Conservation (phyloP, 768 basidiomycete species). For the Rhodotorula paludigena region DNA sequence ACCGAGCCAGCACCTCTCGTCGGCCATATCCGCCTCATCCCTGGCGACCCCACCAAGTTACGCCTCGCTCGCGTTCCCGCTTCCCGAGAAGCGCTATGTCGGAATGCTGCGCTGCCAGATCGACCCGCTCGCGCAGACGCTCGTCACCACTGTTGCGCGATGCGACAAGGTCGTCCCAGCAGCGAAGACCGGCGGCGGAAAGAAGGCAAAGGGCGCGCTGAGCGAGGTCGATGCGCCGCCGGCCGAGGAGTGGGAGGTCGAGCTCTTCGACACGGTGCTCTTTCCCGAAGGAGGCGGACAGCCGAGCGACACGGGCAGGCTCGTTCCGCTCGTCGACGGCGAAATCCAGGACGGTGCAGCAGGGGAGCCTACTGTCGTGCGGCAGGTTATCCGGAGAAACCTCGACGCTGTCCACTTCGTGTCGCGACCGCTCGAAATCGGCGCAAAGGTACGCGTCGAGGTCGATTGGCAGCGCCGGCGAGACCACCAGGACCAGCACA, state of each 20-base stretch:
- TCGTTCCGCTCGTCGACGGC: slow-evolving; percentile 47
- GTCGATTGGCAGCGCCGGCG: slow-evolving; percentile 62
- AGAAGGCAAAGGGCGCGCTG: slow-evolving; percentile 12
- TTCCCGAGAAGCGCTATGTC: slow-evolving; percentile 50
- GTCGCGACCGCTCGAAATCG: slow-evolving; percentile 54
- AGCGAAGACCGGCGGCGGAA: slow-evolving; percentile 44
- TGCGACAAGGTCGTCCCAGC: slow-evolving; percentile 54
- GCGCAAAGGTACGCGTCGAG: slow-evolving; percentile 57
- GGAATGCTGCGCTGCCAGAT: slow-evolving; percentile 71
- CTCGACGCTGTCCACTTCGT: slow-evolving; percentile 70
- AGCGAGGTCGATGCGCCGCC: slow-evolving; percentile 57
- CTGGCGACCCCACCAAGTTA: slow-evolving; percentile 16
- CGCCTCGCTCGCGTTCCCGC: slow-evolving; percentile 21
- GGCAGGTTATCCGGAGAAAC: slow-evolving; percentile 64
- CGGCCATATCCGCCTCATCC: background rate
- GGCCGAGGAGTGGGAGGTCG: slow-evolving; percentile 59
- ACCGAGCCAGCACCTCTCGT: background rate
- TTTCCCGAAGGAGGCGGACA: slow-evolving; percentile 80
- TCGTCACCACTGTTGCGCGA: slow-evolving; percentile 59
- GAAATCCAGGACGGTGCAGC: slow-evolving; percentile 45
- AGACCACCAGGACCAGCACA: slow-evolving; percentile 80
- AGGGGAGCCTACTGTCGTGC: slow-evolving; percentile 56
- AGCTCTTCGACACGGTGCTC: slow-evolving; percentile 68
- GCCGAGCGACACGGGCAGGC: slow-evolving; percentile 64
- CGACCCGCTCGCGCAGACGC: slow-evolving; percentile 62